Evolutionary conservation across 805 yeast genomes (phyloP), one percentile per base, ranked within the genome.

Genomic region (Starmerella floris): DNA sequence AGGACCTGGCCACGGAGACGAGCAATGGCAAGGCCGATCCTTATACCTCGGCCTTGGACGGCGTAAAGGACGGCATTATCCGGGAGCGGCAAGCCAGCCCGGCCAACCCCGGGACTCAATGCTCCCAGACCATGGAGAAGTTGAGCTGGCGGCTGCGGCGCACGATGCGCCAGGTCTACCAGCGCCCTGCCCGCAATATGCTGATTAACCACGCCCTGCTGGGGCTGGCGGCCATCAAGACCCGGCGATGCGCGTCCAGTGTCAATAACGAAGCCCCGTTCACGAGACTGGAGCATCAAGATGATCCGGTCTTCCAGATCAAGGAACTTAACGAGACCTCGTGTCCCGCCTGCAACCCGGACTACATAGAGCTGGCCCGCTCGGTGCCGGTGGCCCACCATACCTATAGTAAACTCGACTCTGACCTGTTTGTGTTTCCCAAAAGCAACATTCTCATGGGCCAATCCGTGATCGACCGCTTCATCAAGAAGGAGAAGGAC

Each of bases 171-270:
- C n/a, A 23, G 25, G 42, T 41, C 8, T 26, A 42, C 32, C 37
- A 39, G 16, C 38, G 44, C 19, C 42, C 45, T n/a, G 17, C n/a
- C 17, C 32, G 26, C 10, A 25, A 31, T 21, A 16, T 32, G 27
- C 39, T 45, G 19, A 33, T 38, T n/a, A 22, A 33, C 23, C 20
- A 17, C n/a, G 43, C 38, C 5, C 39, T 40, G 10, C 17, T 42
- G 19, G 46, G 49, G 15, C 23, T 39, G 8, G 33, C 49, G 4
- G 42, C 35, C 10, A 25, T 40, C 8, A 45, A 45, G 28, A 45
- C 49, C 20, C 23, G 32, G 35, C 33, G 30, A 16, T 44, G 47
- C 22, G 34, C 32, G 16, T 9, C 10, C n/a, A n/a, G 6, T 15
- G 23, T 5, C 23, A 5, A 9, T 30, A n/a, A 8, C 6, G 17